Conservation (phyloP, 192 early-diverging fungal species). For the Oehlia diaphana region DNA sequence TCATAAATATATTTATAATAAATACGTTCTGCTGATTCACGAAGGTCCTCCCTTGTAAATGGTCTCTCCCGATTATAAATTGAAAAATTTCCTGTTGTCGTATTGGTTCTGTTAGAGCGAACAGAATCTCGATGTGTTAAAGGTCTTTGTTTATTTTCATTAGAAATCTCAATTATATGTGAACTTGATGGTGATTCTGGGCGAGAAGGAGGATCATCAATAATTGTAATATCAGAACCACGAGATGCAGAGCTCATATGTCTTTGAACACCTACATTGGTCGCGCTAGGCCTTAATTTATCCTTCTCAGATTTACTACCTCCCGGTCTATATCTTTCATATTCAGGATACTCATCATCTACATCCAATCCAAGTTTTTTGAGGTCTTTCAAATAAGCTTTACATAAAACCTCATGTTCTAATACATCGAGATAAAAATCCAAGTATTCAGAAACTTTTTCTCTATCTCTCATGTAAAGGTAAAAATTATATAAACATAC, state of each 20-base stretch:
- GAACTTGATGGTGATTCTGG: constrained; percentile 15
- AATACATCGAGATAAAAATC: constrained; percentile 78
- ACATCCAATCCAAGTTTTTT: constrained; percentile 34
- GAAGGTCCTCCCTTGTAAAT: constrained; percentile 49
- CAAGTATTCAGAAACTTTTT: constrained; percentile 62
- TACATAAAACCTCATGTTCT: constrained; percentile 69
- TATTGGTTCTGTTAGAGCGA: constrained; percentile 21
- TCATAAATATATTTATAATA: constrained; percentile 54
- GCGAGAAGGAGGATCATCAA: constrained; percentile 11
- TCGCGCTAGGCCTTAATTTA: background rate
- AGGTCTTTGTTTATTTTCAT: background rate
- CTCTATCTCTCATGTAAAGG: constrained; percentile 66
- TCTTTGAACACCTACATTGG: background rate
- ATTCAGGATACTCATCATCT: constrained; percentile 23
- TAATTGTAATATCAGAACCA: background rate
- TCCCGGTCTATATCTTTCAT: constrained; percentile 18
- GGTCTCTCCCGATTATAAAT: constrained; percentile 19
- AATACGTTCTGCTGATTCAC: constrained; percentile 54
- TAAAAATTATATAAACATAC: constrained; percentile 79
- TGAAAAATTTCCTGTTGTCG: constrained; percentile 20
- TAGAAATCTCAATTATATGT: constrained; percentile 23
- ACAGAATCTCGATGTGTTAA: constrained; percentile 27
- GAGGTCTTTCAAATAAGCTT: constrained; percentile 47
- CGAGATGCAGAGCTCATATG: constrained; percentile 16
- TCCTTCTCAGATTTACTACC: background rate